Evolutionary conservation across 306 rosid genomes (phyloP), one percentile per base, ranked within the genome.

Genomic region (Cercis canadensis): DNA sequence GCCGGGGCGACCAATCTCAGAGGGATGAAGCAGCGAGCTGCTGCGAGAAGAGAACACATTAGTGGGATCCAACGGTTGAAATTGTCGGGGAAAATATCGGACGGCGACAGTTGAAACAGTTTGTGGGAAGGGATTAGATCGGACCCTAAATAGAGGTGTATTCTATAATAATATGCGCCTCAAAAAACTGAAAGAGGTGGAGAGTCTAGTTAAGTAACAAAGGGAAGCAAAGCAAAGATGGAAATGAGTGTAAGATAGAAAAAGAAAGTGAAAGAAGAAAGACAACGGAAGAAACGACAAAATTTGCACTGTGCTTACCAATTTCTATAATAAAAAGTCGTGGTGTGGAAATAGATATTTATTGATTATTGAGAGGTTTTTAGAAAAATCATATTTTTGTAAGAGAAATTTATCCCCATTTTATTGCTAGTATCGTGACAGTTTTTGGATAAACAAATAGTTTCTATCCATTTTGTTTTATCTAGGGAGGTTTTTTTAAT

Each of bases 91-190:
- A 18, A 41, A 11, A 18, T 17, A 82, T 82, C 83, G 32, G 61
- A 80, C 79, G 84, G 83, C 72, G 86, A 52, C 50, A 66, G 73
- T 52, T 76, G 84, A 54, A 24, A 58, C 74, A 62, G 78, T 65
- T 76, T 72, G 60, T 46, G 18, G 19, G 51, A 24, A 65, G 36
- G 52, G 60, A 60, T 66, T 63, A 75, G 77, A 82, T 79, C 74
- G 37, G 75, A 81, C 67, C 73, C 73, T 56, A 29, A 61, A 9
- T 43, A 37, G 44, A 14, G 50, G 57, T 14, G 15, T 14, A 72
- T 37, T 14, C 44, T 53, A 19, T 62, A 60, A 24, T 62, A 31
- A 71, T 58, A 14, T 31, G 65, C 68, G 56, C 76, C 76, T 76
- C 65, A 60, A 10, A 69, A 24, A 54, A 51, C 11, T 29, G 4